Conservation (phyloP, 495 filamentous ascomycete genomes). For the Neurospora hispaniola region DNA sequence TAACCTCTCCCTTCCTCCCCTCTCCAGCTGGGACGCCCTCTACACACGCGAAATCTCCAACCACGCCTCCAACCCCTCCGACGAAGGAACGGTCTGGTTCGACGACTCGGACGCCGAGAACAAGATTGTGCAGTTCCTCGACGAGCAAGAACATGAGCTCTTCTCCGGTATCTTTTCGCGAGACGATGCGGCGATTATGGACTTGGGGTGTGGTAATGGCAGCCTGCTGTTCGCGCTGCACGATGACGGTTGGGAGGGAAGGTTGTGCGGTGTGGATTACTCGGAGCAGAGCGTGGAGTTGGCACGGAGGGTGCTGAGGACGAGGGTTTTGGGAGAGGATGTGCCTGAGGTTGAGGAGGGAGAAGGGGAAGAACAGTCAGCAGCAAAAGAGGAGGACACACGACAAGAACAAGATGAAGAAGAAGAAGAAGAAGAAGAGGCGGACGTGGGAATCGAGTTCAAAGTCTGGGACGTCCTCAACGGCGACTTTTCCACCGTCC, state of each 20-base stretch:
- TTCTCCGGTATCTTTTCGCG: conserved; percentile 4
- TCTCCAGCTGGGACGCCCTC: conserved; percentile 53
- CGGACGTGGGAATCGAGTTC: conserved; percentile 43
- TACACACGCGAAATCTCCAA: conserved; percentile 53
- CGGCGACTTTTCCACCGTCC: conserved; percentile 22
- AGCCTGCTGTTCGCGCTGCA: conserved; percentile 69
- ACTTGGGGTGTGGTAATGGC: conserved; percentile 85
- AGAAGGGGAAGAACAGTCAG: not conserved
- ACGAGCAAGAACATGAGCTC: conserved; percentile 20
- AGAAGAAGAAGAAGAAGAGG: not conserved
- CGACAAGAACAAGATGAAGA: conserved; percentile 2
- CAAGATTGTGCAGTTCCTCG: conserved; percentile 48
- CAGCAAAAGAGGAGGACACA: not conserved
- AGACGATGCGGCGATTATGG: conserved; percentile 41
- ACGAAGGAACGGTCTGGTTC: conserved; percentile 69
- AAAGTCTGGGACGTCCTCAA: conserved; percentile 66
- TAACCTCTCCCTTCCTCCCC: not conserved
- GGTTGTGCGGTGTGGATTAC: conserved; percentile 83
- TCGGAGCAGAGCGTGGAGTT: conserved; percentile 60
- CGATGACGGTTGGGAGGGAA: conserved; percentile 45
- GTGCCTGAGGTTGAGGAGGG: conserved; percentile 8
- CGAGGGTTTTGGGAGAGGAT: conserved; percentile 19
- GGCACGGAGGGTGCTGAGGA: conserved; percentile 39
- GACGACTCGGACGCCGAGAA: conserved; percentile 57
- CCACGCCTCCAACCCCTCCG: conserved; percentile 46